A percentile compares a stretch with the other conserved stretches of the same genome.
Evolutionary conservation across 1,139 yeast genomes (phyloP).

Genomic region (Magnusiomyces fungicola): DNA sequence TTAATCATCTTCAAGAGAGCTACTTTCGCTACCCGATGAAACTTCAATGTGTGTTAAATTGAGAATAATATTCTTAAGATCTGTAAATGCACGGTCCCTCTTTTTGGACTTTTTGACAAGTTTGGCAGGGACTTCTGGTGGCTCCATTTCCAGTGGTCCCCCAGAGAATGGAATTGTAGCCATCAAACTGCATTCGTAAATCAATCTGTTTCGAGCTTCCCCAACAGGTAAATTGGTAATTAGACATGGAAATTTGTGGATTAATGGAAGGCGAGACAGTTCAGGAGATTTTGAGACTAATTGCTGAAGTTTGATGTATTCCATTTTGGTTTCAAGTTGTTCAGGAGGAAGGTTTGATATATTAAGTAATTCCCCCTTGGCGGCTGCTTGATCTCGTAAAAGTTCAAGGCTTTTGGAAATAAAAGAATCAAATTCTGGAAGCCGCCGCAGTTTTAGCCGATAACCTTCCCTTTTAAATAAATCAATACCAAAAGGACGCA

Average conservation of each 20-base stretch:
- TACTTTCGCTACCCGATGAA: neutral
- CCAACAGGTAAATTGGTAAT: neutral
- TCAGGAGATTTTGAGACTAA: neutral
- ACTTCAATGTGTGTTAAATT: neutral
- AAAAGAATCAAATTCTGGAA: neutral
- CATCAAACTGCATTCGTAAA: neutral
- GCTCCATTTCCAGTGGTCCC: neutral
- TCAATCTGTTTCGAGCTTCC: neutral
- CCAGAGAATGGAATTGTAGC: neutral
- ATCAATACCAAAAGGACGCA: neutral
- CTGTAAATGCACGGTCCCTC: neutral
- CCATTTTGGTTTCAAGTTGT: neutral
- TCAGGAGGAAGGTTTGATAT: neutral
- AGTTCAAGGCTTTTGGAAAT: neutral
- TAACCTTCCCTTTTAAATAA: no score
- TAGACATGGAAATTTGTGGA: constrained; percentile 1
- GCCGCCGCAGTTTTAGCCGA: no score
- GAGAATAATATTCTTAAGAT: neutral
- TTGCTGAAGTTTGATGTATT: neutral
- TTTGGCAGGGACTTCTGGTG: neutral
- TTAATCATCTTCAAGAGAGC: neutral
- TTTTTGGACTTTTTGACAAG: neutral
- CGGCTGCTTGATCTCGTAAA: no score
- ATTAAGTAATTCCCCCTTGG: neutral
- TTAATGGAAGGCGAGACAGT: neutral